Percentiles rank a stretch among this genome's conserved stretches.
These are phyloP conservation scores for Scorias spongiosa DNA, from an alignment of 2,329 filamentous ascomycete species.

Conservation along the genomic window DNA sequence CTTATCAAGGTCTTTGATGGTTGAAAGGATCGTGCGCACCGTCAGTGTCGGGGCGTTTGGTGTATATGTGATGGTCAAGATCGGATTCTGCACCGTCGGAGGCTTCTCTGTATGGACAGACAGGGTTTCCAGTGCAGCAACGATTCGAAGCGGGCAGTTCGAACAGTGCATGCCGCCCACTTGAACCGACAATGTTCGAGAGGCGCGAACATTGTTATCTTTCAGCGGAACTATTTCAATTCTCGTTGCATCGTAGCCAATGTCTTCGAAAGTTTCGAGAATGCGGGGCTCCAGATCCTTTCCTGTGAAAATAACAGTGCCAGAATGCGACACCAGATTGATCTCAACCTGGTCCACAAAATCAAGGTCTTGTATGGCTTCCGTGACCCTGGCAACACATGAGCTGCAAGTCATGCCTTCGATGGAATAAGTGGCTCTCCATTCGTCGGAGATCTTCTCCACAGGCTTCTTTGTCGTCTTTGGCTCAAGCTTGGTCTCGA, in stretches of 20 bases:
- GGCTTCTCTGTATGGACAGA: conserved; percentile 38
- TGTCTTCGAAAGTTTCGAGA: conserved; percentile 34
- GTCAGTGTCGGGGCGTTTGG: conserved; percentile 56
- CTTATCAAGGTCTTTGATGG: conserved; percentile 51
- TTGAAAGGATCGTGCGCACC: conserved; percentile 55
- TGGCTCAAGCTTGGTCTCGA: conserved; percentile 5
- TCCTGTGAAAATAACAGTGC: conserved; percentile 27
- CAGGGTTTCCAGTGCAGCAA: conserved; percentile 34
- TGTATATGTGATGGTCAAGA: conserved; percentile 55
- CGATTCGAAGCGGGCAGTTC: conserved; percentile 35
- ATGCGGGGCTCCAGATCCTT: conserved; percentile 31
- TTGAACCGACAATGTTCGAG: conserved; percentile 20
- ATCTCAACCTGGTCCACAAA: conserved; percentile 34
- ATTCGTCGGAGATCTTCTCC: conserved; percentile 1
- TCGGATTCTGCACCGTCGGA: conserved; percentile 46
- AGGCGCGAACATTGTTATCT: neutral
- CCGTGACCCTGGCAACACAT: conserved; percentile 35
- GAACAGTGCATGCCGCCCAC: conserved; percentile 32
- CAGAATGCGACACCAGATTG: conserved; percentile 27
- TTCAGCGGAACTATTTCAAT: conserved; percentile 1
- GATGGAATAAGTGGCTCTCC: conserved; percentile 33
- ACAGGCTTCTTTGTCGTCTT: conserved; percentile 2
- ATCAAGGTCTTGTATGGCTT: conserved; percentile 28
- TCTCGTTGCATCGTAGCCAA: conserved; percentile 26
- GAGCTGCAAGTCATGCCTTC: conserved; percentile 43